Base-by-base conservation (phyloP, 139 green algal genomes). In the Marvania coccoides region DNA sequence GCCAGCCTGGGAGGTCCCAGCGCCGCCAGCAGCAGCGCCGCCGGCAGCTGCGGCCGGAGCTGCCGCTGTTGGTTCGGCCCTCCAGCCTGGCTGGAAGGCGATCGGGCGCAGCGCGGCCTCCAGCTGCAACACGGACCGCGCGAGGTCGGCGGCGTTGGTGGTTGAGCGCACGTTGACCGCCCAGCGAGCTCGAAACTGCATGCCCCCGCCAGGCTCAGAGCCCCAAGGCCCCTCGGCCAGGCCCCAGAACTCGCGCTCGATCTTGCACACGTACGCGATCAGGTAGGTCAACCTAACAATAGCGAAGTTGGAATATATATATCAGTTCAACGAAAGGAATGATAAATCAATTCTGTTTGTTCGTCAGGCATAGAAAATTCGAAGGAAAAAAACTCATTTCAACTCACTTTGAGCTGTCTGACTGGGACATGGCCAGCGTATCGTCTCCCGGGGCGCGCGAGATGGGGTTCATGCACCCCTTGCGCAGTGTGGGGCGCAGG, bases 221-320 rank as follows among this genome's bases (percentile, higher is more conserved):
- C 36, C 69, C 80, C 80, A 86, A 9, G 54, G 64, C 2, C 74
- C 74, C 28, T 82, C 80, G 19, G 69, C 29, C 67, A 84, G 67
- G 4, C 51, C 56, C 70, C 74, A 85, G 54, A 78, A 74, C 40
- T 82, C 77, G 8, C 67, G 63, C 60, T 86, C 80, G 10, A 77
- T 39, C 35, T 67, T 66, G 28, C 71, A 33, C 10, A 73, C 47
- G 23, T 72, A 60, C 26, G 73, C 70, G 7, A 80, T 31, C 19
- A 81, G 24, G 9, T 47, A 61, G 28, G 29, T 28, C 48, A 84
- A 47, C 71, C 78, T 84, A 73, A 28, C 33, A 0, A 29, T 6
- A 54, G 54, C 29, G 39, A 26, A 13, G 19, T 36, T 40, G 30
- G n/a, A 9, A 26, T 13, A 2, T 9, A n/a, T n/a, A n/a, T n/a